Conservation (phyloP, 2,329 filamentous ascomycete genomes). For the Aspergillus sp. region DNA sequence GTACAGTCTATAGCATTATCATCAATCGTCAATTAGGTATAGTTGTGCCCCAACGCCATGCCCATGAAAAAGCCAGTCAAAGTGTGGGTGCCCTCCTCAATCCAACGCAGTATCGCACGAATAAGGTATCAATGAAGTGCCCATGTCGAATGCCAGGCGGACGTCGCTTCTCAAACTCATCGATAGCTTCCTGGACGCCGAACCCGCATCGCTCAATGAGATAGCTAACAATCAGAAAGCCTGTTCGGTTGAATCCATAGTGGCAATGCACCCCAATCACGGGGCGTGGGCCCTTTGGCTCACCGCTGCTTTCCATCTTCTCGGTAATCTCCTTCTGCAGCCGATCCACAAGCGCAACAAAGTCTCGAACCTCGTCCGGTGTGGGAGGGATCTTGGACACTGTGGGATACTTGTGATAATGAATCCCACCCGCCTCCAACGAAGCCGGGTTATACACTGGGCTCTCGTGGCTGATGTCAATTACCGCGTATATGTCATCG, state of each 20-base stretch:
- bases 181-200: conserved; percentile 74
- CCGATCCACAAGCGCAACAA: conserved; percentile 63
- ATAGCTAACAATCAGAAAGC: conserved; percentile 88
- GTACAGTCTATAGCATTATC: conserved; percentile 31
- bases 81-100: conserved; percentile 50
- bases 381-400: conserved; percentile 87
- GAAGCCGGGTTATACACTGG: conserved; percentile 84
- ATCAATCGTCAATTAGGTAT: conserved; percentile 27
- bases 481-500: conserved; percentile 70
- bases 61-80: conserved; percentile 24
- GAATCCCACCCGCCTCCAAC: conserved; percentile 68
- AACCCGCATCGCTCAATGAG: conserved; percentile 80
- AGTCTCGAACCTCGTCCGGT: conserved; percentile 62
- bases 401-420: conserved; percentile 86
- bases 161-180: conserved; percentile 72
- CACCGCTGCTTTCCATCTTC: conserved; percentile 50
- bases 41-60: conserved; percentile 12
- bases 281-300: conserved; percentile 39
- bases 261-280: conserved; percentile 88
- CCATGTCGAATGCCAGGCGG: conserved; percentile 86
- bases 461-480: conserved; percentile 89
- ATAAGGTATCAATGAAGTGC: conserved; percentile 84
- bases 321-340: conserved; percentile 61
- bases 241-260: conserved; percentile 93
- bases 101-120: conserved; percentile 71